phyloP scores from a whole-genome alignment of 345 rosid species.

The Turnera subulata region DNA sequence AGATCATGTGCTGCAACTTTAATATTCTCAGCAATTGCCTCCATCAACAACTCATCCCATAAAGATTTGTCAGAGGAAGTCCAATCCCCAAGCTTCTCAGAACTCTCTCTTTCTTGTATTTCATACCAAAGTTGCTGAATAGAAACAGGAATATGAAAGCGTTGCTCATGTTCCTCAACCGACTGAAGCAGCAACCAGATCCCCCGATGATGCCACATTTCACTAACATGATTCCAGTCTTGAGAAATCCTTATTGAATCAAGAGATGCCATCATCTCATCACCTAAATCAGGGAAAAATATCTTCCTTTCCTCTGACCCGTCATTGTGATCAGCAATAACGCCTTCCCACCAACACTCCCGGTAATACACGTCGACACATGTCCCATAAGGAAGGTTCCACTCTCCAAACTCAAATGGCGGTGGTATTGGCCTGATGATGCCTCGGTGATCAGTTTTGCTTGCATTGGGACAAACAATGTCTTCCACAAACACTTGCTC shows the following conservation, averaged over 20 bases:
- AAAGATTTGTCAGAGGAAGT: conserved; percentile 33
- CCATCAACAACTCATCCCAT: conserved; percentile 43
- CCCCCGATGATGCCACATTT: conserved; percentile 62
- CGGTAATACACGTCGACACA: conserved; percentile 55
- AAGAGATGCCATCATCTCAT: conserved; percentile 39
- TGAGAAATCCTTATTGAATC: conserved; percentile 51
- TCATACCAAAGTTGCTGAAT: conserved; percentile 77
- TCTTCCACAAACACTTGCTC: conserved; percentile 36
- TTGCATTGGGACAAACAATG: conserved; percentile 6
- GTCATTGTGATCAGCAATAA: conserved; percentile 50
- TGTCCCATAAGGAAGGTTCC: conserved; percentile 43
- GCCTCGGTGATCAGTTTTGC: conserved; percentile 29
- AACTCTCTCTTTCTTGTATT: conserved; percentile 41
- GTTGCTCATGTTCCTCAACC: conserved; percentile 39
- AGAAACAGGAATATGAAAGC: conserved; percentile 46
- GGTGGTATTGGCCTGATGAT: conserved; percentile 62
- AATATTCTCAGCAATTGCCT: conserved; percentile 47
- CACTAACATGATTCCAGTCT: conserved; percentile 59
- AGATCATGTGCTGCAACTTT: conserved; percentile 25
- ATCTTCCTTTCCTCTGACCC: conserved; percentile 46
- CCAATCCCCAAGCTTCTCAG: conserved; percentile 49
- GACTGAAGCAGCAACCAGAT: conserved; percentile 63
- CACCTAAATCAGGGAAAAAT: conserved; percentile 86
- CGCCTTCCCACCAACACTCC: conserved; percentile 95
- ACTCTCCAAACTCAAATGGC: conserved; percentile 17